Base-by-base conservation (phyloP, 495 filamentous ascomycete species). In the Xylaria nigripes region DNA sequence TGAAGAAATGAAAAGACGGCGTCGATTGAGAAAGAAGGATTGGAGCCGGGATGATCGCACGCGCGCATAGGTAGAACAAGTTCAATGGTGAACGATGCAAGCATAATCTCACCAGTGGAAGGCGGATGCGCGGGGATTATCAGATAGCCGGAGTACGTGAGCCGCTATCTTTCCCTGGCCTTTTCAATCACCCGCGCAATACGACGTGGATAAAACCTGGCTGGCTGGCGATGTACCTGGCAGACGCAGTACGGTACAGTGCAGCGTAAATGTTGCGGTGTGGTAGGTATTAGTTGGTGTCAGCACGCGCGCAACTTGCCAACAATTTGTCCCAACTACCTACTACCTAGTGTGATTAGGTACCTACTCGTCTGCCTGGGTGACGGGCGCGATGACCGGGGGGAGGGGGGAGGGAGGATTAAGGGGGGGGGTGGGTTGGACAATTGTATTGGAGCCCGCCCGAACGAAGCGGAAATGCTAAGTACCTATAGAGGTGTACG, bases 101-200 rank as follows among this genome's bases (percentile, higher is more conserved):
- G 46, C 23, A 48, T 51, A 55, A 55, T 55, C 45, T 43, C 53
- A 50, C 59, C 53, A 52, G 61, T 62, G 53, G 50, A 50, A 59
- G 27, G 42, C 46, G 53, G 55, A 57, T 57, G 61, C 59, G 64
- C 59, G 64, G 64, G 64, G 55, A 61, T 50, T 55, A 57, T 64
- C 51, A 62, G 61, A 58, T 56, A 60, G 61, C 57, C 55, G 64
- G 55, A 60, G 52, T 61, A 54, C 51, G 56, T 57, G 59, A 66
- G 47, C 59, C 64, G 64, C 61, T 60, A 55, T 50, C 62, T 57
- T 54, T 45, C 51, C 46, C 53, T 64, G 50, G 54, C 53, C 56
- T 60, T 61, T 49, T 55, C 21, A 55, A 51, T 55, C 45, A 50
- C 56, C 61, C 59, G 61, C 61, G 64, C 62, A 67, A 64, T 67